Conservation (phyloP, 2,329 filamentous ascomycete species). For the Clarireedia sp. region DNA sequence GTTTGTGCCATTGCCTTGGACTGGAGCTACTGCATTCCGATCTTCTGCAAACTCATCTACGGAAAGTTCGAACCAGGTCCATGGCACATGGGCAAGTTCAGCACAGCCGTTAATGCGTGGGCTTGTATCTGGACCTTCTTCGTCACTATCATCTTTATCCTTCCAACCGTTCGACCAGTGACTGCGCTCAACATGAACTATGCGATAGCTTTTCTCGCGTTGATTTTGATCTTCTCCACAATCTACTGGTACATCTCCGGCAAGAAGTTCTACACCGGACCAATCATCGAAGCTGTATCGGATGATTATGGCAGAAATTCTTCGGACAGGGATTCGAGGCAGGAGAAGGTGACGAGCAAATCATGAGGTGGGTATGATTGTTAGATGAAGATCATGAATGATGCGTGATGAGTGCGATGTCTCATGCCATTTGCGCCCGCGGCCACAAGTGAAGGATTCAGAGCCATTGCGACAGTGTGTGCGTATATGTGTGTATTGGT, state of each 20-base stretch:
- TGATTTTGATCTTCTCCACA: slow-evolving; percentile 37
- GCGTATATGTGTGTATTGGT: neutral
- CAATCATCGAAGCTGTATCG: slow-evolving; percentile 26
- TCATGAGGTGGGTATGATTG: slow-evolving; percentile 7
- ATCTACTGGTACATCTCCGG: slow-evolving; percentile 40
- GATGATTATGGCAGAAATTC: slow-evolving; percentile 12
- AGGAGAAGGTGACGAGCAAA: slow-evolving; percentile 4
- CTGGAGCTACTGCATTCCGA: slow-evolving; percentile 49
- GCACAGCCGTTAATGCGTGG: slow-evolving; percentile 38
- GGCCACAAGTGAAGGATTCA: neutral
- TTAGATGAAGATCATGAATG: slow-evolving; percentile 1
- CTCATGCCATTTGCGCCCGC: slow-evolving; percentile 1
- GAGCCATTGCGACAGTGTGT: neutral
- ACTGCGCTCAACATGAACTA: slow-evolving; percentile 44
- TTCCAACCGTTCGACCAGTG: slow-evolving; percentile 42
- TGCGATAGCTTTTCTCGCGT: slow-evolving; percentile 41
- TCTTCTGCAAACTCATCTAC: slow-evolving; percentile 44
- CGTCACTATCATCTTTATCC: slow-evolving; percentile 45
- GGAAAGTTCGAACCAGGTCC: slow-evolving; percentile 43
- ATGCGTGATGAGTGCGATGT: slow-evolving; percentile 5
- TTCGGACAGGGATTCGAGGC: slow-evolving; percentile 3
- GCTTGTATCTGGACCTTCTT: slow-evolving; percentile 46
- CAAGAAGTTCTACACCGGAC: slow-evolving; percentile 41
- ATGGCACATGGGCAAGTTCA: slow-evolving; percentile 41
- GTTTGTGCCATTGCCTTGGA: slow-evolving; percentile 47